Base-by-base conservation (phyloP, 106 monocot species). In the Agapanthus africanus region DNA sequence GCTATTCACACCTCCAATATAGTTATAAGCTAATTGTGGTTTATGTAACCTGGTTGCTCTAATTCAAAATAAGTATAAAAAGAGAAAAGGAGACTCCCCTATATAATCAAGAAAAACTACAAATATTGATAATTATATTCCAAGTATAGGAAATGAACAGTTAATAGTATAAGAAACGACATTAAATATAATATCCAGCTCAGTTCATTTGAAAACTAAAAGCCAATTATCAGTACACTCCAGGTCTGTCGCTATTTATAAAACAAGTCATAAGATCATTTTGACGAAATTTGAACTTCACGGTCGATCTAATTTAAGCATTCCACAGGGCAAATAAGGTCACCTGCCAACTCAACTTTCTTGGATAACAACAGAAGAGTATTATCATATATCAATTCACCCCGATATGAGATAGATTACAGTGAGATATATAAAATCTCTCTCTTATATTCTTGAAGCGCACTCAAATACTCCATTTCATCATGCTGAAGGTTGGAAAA, bases 251-350 rank as follows among this genome's bases (percentile, higher is more conserved):
- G 7, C 9, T 19, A n/a, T n/a, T n/a, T n/a, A n/a, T n/a, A n/a
- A n/a, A n/a, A n/a, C n/a, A 18, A 35, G n/a, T 35, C 11, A 16
- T 0, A 59, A 4, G 36, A n/a, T 36, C 61, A 13, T 6, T 35
- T 56, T 56, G 11, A 27, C 19, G 16, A n/a, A 61, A n/a, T 61
- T 61, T 61, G 61, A 10, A 61, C 61, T n/a, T 32, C 22, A 57
- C 4, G 30, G 4, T 19, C 36, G n/a, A 36, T 36, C 32, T 61
- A n/a, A n/a, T n/a, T n/a, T n/a, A n/a, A n/a, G 35, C 61, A 36
- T 11, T 61, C n/a, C 2, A 34, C n/a, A 36, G 19, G 9, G 18
- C 35, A 61, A 61, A 36, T 36, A 5, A 61, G 31, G 32, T 59
- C 35, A 61, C 32, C 35, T 35, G 59, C 28, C 30, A 59, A 1